Conservation (phyloP, 306 rosid genomes). For the Ammopiptanthus mongolicus region DNA sequence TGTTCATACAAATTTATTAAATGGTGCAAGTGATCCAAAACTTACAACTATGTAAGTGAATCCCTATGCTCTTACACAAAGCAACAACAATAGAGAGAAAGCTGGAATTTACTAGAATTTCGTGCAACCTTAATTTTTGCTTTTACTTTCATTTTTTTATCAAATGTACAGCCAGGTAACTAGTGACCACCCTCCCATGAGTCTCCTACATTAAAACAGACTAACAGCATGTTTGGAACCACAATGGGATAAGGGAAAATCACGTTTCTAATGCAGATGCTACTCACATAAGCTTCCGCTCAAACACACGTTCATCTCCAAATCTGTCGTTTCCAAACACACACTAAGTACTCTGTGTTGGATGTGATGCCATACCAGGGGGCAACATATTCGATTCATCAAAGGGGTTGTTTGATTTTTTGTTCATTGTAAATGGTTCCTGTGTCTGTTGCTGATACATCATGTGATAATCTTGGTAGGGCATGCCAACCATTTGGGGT, state of each 20-base stretch:
- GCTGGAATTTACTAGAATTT: background rate
- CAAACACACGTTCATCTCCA: too few species aligned
- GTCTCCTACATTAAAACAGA: background rate
- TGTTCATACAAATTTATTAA: background rate
- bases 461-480: conserved; percentile 12
- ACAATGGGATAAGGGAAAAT: too few species aligned
- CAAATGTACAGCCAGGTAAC: background rate
- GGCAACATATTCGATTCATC: conserved; percentile 9
- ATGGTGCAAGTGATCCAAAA: background rate
- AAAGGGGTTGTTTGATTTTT: conserved; percentile 29
- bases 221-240: too few species aligned
- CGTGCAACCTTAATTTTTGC: background rate
- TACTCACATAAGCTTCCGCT: too few species aligned
- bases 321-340: too few species aligned
- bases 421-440: background rate
- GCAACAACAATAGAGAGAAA: too few species aligned
- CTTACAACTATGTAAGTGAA: background rate
- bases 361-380: background rate
- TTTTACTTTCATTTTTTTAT: background rate
- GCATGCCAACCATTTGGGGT: background rate
- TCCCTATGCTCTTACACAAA: too few species aligned
- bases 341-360: background rate
- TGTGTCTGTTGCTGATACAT: conserved; percentile 11
- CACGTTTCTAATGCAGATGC: too few species aligned
- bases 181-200: background rate